phyloP scores from a whole-genome alignment of 2,329 filamentous ascomycete genomes.

The Hawksworthiomyces lignivorus region DNA sequence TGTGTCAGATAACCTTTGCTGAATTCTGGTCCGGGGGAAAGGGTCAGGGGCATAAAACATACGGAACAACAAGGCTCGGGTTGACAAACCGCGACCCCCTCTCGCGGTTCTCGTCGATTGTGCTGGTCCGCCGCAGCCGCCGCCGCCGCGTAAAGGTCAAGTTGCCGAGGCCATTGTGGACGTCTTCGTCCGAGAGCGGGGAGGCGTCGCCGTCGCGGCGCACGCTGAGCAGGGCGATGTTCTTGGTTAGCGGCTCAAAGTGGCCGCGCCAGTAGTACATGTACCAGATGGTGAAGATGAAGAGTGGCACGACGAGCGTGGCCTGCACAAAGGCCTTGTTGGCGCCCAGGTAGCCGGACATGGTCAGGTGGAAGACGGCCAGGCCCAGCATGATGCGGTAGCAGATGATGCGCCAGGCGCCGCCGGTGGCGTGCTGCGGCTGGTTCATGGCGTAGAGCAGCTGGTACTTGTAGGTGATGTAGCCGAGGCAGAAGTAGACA shows the following conservation, averaged over 20 bases:
- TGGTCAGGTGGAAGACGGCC: constrained; percentile 82
- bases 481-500: constrained; percentile 74
- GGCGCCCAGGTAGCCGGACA: constrained; percentile 77
- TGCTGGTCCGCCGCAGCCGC: constrained; percentile 46
- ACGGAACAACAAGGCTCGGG: constrained; percentile 63
- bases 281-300: constrained; percentile 81
- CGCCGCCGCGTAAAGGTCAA: constrained; percentile 21
- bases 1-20: too few species aligned
- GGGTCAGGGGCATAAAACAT: constrained; percentile 32
- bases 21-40: too few species aligned
- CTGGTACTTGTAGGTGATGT: constrained; percentile 95
- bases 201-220: constrained; percentile 51
- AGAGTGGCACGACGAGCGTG: constrained; percentile 64
- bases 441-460: constrained; percentile 98
- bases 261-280: constrained; percentile 70
- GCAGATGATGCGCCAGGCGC: constrained; percentile 94
- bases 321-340: constrained; percentile 66
- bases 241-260: constrained; percentile 83
- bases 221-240: constrained; percentile 86
- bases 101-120: constrained; percentile 65
- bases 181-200: constrained; percentile 31
- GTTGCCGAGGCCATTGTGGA: constrained; percentile 28
- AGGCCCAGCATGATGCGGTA: constrained; percentile 82
- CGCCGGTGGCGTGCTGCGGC: constrained; percentile 84
- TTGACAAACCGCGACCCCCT: constrained; percentile 66